Conservation (phyloP, 2,329 filamentous ascomycete genomes). For the Pseudocercospora macadamiae region DNA sequence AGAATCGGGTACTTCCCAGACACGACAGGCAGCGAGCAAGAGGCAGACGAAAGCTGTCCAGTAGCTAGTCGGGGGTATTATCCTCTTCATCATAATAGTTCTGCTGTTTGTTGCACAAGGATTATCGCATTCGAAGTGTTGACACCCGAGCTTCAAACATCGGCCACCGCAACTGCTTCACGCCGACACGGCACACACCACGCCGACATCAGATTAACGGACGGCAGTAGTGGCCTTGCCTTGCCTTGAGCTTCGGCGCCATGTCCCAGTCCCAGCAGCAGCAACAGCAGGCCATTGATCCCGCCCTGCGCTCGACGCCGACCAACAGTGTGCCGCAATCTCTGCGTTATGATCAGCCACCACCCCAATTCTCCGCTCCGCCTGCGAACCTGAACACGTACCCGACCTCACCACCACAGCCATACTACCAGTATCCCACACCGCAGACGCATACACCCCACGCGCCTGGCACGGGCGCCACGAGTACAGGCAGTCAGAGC, state of each 20-base stretch:
- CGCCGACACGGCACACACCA: conserved; percentile 6
- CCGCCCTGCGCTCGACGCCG: conserved; percentile 3
- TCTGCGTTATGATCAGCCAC: not conserved
- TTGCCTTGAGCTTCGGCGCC: not conserved
- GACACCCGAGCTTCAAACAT: no score
- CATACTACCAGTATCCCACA: conserved; percentile 31
- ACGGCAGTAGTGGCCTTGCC: not conserved
- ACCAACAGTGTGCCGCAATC: not conserved
- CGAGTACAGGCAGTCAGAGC: conserved; percentile 26
- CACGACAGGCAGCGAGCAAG: no score
- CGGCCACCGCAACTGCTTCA: conserved; percentile 4
- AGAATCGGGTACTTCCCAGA: no score
- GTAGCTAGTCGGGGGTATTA: no score
- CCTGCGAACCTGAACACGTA: conserved; percentile 1
- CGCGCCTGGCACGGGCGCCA: conserved; percentile 18
- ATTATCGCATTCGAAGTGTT: no score
- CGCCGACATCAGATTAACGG: not conserved
- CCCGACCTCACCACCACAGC: conserved; percentile 9
- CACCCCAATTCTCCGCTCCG: conserved; percentile 6
- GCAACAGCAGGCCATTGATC: conserved; percentile 6
- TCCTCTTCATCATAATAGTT: no score
- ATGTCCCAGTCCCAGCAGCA: conserved; percentile 2
- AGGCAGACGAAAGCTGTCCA: no score
- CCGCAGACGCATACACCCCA: conserved; percentile 23
- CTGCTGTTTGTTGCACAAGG: no score